phyloP scores from a whole-genome alignment of 371 early-diverging fungal species.

The Lichtheimia corymbifera region DNA sequence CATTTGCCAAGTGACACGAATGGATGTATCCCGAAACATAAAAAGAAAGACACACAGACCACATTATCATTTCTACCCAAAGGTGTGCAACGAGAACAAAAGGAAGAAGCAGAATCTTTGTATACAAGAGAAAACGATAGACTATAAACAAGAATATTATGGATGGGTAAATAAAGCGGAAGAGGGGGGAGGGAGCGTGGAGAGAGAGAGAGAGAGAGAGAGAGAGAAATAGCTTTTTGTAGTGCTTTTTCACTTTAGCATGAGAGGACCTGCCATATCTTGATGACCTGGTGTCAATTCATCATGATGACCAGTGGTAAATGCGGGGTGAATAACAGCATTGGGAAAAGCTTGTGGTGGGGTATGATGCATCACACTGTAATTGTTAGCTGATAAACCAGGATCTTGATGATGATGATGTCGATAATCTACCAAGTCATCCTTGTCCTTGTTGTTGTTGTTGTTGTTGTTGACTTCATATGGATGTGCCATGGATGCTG shows the following conservation, averaged over 20 bases:
- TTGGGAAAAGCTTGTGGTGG: conserved; percentile 13
- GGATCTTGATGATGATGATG: conserved; percentile 11
- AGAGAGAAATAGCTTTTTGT: too few species aligned
- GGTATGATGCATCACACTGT: conserved; percentile 14
- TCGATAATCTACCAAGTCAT: conserved; percentile 9
- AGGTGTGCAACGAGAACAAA: too few species aligned
- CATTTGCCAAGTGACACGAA: too few species aligned
- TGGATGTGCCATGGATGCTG: conserved; percentile 3
- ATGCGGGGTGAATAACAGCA: conserved; percentile 18
- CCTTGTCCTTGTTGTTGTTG: neutral
- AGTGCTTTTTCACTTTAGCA: conserved; percentile 22
- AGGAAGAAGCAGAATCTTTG: too few species aligned
- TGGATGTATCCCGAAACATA: too few species aligned
- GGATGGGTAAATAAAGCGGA: too few species aligned
- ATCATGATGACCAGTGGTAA: conserved; percentile 11
- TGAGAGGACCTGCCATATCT: conserved; percentile 22
- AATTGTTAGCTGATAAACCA: conserved; percentile 23
- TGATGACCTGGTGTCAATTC: conserved; percentile 10
- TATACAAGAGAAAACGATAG: too few species aligned
- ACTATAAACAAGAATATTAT: too few species aligned
- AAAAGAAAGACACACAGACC: too few species aligned
- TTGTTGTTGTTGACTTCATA: neutral
- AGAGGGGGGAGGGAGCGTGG: conserved; percentile 4
- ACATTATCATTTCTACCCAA: too few species aligned
- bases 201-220: too few species aligned